Conservation (phyloP, 164 flowering plant genomes). For the Umbilicus rupestris region DNA sequence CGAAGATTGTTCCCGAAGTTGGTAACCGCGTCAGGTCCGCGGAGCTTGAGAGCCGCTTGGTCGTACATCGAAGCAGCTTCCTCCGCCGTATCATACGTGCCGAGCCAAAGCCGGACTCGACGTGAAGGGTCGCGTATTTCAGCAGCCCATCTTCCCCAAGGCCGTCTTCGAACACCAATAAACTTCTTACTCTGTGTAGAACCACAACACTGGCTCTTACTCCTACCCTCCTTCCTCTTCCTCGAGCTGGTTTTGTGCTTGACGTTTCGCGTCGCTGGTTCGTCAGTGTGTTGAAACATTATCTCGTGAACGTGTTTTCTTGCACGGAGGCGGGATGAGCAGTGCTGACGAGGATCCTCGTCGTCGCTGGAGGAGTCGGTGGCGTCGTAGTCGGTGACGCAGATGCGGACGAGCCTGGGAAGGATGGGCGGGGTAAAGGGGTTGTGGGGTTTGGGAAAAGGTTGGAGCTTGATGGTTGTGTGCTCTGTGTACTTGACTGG, state of each 20-base stretch:
- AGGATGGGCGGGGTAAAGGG: neutral
- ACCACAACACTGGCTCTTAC: neutral
- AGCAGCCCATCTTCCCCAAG: constrained; percentile 41
- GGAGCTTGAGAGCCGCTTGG: constrained; percentile 23
- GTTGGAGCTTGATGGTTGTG: neutral
- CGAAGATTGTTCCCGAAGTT: constrained; percentile 19
- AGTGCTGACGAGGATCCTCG: neutral
- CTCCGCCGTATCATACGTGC: constrained; percentile 35
- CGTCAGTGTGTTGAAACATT: neutral
- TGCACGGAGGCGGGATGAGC: neutral
- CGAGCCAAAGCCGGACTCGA: constrained; percentile 27
- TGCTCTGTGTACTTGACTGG: neutral
- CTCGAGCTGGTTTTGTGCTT: neutral
- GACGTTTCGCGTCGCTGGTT: neutral
- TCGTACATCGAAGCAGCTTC: constrained; percentile 37
- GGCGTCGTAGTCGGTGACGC: neutral
- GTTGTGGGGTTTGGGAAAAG: neutral
- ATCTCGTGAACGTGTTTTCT: neutral
- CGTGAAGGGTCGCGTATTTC: constrained; percentile 32
- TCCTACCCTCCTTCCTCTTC: neutral
- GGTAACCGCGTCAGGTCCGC: constrained; percentile 25
- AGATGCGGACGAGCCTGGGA: neutral
- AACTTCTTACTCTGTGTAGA: constrained; percentile 9
- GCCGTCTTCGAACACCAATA: constrained; percentile 31
- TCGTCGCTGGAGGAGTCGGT: neutral